phyloP scores from a whole-genome alignment of 1,284 basidiomycete species.

The Ganoderma meredithae region DNA sequence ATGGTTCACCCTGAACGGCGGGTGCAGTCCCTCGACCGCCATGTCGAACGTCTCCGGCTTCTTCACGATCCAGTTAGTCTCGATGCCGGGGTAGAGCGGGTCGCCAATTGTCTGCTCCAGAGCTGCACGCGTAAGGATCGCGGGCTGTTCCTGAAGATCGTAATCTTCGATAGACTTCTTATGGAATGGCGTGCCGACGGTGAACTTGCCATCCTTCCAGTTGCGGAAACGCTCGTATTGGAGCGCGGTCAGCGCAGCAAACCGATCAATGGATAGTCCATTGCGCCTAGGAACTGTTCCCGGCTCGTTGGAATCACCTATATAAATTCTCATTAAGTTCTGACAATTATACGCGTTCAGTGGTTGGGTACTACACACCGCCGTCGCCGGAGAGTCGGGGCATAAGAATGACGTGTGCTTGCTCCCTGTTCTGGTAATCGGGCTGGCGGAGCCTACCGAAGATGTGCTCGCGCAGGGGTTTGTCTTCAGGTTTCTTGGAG shows the following conservation, averaged over 20 bases:
- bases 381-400: slow-evolving; percentile 43
- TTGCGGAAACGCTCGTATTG: slow-evolving; percentile 42
- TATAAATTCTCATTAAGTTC: neutral
- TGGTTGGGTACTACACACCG: slow-evolving; percentile 3
- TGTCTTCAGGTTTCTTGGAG: neutral
- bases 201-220: slow-evolving; percentile 41
- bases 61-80: slow-evolving; percentile 28
- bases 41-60: slow-evolving; percentile 9
- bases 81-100: slow-evolving; percentile 44
- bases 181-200: slow-evolving; percentile 11
- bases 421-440: slow-evolving; percentile 24
- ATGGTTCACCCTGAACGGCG: slow-evolving; percentile 31
- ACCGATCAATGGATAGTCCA: slow-evolving; percentile 24
- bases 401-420: slow-evolving; percentile 37
- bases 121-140: slow-evolving; percentile 39
- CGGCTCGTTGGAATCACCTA: neutral
- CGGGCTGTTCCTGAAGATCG: slow-evolving; percentile 31
- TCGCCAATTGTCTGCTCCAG: slow-evolving; percentile 43
- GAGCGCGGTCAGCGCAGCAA: slow-evolving; percentile 39
- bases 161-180: slow-evolving; percentile 30
- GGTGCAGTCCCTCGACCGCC: slow-evolving; percentile 8
- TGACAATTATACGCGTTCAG: too few relatives aligned
- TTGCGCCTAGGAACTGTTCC: neutral
- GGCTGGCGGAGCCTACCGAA: slow-evolving; percentile 32
- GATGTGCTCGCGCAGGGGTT: slow-evolving; percentile 26